phyloP scores from a whole-genome alignment of 2,329 filamentous ascomycete genomes.

The Paramyrothecium sp. region DNA sequence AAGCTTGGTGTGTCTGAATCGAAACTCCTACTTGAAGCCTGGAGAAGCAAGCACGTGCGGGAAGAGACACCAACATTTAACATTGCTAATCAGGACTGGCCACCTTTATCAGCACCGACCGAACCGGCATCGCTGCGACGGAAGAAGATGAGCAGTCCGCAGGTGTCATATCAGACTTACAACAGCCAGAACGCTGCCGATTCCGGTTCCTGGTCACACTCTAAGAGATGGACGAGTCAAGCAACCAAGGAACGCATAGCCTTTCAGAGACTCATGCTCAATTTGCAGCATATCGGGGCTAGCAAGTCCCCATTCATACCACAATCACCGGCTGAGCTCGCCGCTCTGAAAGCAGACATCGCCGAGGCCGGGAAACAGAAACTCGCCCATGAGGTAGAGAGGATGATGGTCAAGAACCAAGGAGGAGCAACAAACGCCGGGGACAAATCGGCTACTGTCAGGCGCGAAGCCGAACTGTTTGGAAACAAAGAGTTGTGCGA shows the following conservation, averaged over 20 bases:
- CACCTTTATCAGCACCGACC: too few species aligned
- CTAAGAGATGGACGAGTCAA: constrained; percentile 36
- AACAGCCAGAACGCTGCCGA: constrained; percentile 7
- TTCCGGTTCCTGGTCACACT: constrained; percentile 33
- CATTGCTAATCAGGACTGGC: too few species aligned
- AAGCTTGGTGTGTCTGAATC: too few species aligned
- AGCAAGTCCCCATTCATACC: constrained; percentile 36
- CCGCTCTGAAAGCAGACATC: constrained; percentile 26
- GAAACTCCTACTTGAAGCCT: too few species aligned
- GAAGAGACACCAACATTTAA: too few species aligned
- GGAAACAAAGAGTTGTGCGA: constrained; percentile 24
- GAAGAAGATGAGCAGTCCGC: neutral
- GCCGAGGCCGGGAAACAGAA: constrained; percentile 22
- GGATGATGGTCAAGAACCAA: constrained; percentile 15
- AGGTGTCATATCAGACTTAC: neutral
- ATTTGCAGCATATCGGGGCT: constrained; percentile 32
- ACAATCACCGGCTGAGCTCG: constrained; percentile 29
- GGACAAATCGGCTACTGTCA: constrained; percentile 1
- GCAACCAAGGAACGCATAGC: constrained; percentile 28
- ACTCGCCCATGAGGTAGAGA: constrained; percentile 20
- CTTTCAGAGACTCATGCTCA: constrained; percentile 33
- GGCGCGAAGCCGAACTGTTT: constrained; percentile 17
- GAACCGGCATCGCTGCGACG: neutral
- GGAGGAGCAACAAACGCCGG: constrained; percentile 9
- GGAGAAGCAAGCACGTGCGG: too few species aligned